phyloP scores from a whole-genome alignment of 1,139 yeast species.

The Kurtzmaniella quercitrusa region DNA sequence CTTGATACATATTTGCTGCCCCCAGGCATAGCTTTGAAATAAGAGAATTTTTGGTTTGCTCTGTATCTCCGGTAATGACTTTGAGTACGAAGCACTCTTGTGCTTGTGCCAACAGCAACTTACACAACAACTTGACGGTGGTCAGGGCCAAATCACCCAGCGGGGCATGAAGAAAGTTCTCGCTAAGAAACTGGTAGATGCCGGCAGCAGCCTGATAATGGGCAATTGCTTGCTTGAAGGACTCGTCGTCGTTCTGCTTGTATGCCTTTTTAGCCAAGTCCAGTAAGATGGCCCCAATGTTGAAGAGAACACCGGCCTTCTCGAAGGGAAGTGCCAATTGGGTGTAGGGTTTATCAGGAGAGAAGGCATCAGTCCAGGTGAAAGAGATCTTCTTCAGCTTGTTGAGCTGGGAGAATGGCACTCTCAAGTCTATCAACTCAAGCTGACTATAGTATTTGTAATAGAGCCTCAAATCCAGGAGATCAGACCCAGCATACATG shows the following conservation, averaged over 20 bases:
- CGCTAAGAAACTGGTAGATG: constrained; percentile 64
- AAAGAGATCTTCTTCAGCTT: constrained; percentile 54
- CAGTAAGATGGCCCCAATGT: constrained; percentile 40
- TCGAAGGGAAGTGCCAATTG: constrained; percentile 74
- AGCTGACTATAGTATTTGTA: constrained; percentile 77
- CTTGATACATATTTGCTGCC: constrained; percentile 52
- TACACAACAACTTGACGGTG: constrained; percentile 60
- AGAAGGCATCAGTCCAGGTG: constrained; percentile 78
- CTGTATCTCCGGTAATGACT: constrained; percentile 47
- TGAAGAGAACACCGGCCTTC: constrained; percentile 80
- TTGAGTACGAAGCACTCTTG: constrained; percentile 78
- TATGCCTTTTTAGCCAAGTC: constrained; percentile 51
- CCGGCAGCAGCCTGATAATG: constrained; percentile 78
- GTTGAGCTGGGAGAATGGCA: constrained; percentile 60
- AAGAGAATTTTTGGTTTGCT: constrained; percentile 56
- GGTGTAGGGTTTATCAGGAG: constrained; percentile 32
- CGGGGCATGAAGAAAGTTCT: constrained; percentile 88
- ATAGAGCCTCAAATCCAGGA: constrained; percentile 47
- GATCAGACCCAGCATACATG: constrained; percentile 43
- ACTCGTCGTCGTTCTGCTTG: constrained; percentile 38
- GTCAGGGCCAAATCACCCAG: constrained; percentile 71
- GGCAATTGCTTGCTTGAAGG: constrained; percentile 54
- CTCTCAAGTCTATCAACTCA: constrained; percentile 71
- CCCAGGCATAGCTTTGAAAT: constrained; percentile 69
- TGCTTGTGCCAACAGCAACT: constrained; percentile 77